Conservation (phyloP, 2,329 filamentous ascomycete genomes). For the Colletotrichum sp. region DNA sequence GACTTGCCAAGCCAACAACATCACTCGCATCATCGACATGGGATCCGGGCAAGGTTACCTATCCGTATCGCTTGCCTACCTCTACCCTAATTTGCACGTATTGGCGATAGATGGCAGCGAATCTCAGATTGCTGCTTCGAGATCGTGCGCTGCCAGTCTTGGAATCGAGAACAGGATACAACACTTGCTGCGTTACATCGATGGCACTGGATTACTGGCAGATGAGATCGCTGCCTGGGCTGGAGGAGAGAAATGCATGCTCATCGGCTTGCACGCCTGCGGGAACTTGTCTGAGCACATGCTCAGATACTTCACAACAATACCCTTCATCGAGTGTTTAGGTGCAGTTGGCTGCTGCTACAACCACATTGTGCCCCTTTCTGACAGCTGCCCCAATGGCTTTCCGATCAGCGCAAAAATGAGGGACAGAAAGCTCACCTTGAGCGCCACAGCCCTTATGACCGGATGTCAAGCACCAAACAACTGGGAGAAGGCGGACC, state of each 20-base stretch:
- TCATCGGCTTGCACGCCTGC: conserved; percentile 36
- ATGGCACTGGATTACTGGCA: conserved; percentile 25
- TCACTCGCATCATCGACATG: conserved; percentile 28
- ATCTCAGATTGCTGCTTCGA: conserved; percentile 31
- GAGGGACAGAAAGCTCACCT: conserved; percentile 20
- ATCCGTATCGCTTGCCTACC: conserved; percentile 29
- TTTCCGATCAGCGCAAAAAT: conserved; percentile 41
- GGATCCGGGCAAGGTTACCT: conserved; percentile 33
- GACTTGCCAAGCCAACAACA: conserved; percentile 25
- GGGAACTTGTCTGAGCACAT: conserved; percentile 37
- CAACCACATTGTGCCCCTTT: conserved; percentile 33
- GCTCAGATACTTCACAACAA: conserved; percentile 30
- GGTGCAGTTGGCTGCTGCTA: conserved; percentile 37
- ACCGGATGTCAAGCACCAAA: conserved; percentile 36
- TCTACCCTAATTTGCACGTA: conserved; percentile 29
- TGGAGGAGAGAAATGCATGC: conserved; percentile 29
- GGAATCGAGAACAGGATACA: conserved; percentile 24
- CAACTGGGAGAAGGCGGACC: conserved; percentile 32
- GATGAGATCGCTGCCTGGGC: conserved; percentile 31
- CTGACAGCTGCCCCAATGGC: conserved; percentile 40
- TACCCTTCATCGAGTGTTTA: conserved; percentile 25
- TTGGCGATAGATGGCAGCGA: conserved; percentile 36
- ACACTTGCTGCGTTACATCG: conserved; percentile 31
- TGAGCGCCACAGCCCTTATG: conserved; percentile 36
- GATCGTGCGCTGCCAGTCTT: conserved; percentile 25